A percentile compares a stretch with the other conserved stretches of the same genome.
These are phyloP conservation scores for Multifurca ochricompacta DNA, from an alignment of 768 basidiomycete genomes.

Conservation along the genomic window DNA sequence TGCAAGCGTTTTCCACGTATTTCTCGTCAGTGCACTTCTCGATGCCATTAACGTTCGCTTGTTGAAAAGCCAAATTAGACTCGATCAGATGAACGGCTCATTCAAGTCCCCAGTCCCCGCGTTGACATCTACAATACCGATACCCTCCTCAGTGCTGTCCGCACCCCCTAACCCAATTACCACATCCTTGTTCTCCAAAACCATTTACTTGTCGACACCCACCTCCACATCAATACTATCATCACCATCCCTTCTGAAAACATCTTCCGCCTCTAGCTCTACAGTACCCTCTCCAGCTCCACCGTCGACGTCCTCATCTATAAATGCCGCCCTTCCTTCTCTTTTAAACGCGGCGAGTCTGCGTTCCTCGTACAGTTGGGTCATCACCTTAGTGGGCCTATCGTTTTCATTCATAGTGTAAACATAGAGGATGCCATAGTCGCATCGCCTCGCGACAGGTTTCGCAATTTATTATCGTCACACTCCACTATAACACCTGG, in stretches of 20 bases:
- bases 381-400: neutral
- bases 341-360: neutral
- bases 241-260: too few species aligned
- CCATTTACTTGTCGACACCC: neutral
- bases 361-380: neutral
- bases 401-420: neutral
- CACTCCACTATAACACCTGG: too few species aligned
- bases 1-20: slow-evolving; percentile 42
- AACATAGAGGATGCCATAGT: too few species aligned
- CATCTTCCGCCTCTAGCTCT: neutral
- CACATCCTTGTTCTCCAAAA: neutral
- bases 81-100: slow-evolving; percentile 54
- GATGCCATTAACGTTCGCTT: neutral
- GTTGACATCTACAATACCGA: slow-evolving; percentile 38
- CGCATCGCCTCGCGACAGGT: neutral
- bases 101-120: slow-evolving; percentile 42
- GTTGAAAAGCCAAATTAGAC: slow-evolving; percentile 28
- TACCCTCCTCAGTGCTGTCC: slow-evolving; percentile 30
- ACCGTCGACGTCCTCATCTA: neutral
- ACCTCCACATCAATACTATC: neutral
- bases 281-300: neutral
- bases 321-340: neutral
- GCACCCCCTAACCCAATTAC: slow-evolving; percentile 5
- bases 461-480: too few species aligned
- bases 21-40: slow-evolving; percentile 40